Evolutionary conservation across 2,329 filamentous ascomycete species (phyloP).

Genomic region (Phialemoniopsis sp.): DNA sequence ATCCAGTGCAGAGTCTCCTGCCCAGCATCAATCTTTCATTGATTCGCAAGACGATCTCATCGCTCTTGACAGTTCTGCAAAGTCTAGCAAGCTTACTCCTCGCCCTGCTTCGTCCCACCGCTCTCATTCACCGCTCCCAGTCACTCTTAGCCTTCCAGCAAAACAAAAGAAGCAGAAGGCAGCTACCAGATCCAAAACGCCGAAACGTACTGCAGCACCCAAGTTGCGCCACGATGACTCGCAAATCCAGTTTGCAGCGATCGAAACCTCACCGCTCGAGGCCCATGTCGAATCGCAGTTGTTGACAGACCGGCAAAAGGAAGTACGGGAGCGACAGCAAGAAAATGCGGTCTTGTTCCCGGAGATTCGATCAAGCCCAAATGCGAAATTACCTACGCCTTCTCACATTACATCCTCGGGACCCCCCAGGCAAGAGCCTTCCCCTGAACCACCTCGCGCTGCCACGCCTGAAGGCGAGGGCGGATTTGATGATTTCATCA

Average conservation of each 20-base stretch:
- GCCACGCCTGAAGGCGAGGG: constrained; percentile 41
- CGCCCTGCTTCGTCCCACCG: constrained; percentile 13
- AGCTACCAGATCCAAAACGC: constrained; percentile 18
- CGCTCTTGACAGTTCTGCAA: constrained; percentile 18
- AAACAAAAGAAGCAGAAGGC: constrained; percentile 9
- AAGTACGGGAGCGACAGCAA: constrained; percentile 70
- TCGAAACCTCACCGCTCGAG: constrained; percentile 54
- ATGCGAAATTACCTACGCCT: constrained; percentile 7
- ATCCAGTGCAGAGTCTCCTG: constrained; percentile 29
- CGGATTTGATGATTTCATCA: constrained; percentile 47
- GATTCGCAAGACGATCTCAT: constrained; percentile 44
- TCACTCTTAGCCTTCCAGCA: constrained; percentile 23
- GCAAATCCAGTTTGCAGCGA: constrained; percentile 71
- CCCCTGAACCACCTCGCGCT: constrained; percentile 17
- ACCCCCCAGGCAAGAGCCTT: constrained; percentile 3
- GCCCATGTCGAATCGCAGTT: constrained; percentile 61
- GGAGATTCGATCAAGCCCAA: constrained; percentile 56
- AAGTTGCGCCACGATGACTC: constrained; percentile 75
- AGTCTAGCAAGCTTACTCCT: constrained; percentile 13
- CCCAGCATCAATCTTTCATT: constrained; percentile 34
- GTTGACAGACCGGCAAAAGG: constrained; percentile 74
- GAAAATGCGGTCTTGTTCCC: constrained; percentile 65
- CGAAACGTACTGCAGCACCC: constrained; percentile 25
- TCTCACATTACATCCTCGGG: constrained; percentile 1
- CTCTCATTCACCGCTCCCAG: constrained; percentile 25